phyloP scores from a whole-genome alignment of 1,139 yeast species.

The Hyphopichia pseudoburtonii region DNA sequence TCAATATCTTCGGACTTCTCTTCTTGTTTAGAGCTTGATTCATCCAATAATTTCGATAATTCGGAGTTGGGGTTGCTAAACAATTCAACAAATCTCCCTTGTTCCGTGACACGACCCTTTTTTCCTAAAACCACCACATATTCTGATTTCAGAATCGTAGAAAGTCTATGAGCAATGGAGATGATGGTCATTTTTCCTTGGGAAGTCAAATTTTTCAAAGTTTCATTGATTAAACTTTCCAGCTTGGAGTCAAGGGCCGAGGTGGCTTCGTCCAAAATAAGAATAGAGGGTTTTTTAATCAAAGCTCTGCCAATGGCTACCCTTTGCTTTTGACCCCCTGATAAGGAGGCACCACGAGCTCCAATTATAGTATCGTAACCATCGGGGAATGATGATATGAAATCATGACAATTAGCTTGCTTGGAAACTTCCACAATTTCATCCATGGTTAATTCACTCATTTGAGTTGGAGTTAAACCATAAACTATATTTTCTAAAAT shows the following conservation, averaged over 20 bases:
- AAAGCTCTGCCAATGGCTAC: slow-evolving; percentile 85
- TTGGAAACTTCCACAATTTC: slow-evolving; percentile 43
- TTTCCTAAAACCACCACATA: slow-evolving; percentile 58
- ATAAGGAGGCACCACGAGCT: slow-evolving; percentile 56
- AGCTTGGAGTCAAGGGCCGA: slow-evolving; percentile 76
- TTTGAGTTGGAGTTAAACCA: slow-evolving; percentile 61
- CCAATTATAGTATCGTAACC: slow-evolving; percentile 56
- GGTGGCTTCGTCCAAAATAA: slow-evolving; percentile 76
- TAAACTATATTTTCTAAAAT: slow-evolving; percentile 78
- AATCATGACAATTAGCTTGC: slow-evolving; percentile 59
- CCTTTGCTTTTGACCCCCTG: slow-evolving; percentile 91
- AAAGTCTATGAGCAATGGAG: slow-evolving; percentile 88
- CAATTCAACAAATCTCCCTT: slow-evolving; percentile 42
- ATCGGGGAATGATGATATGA: slow-evolving; percentile 50
- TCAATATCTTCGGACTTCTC: slow-evolving; percentile 23
- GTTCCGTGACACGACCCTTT: slow-evolving; percentile 42
- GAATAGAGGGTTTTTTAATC: slow-evolving; percentile 59
- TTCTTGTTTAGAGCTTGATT: slow-evolving; percentile 26
- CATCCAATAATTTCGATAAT: slow-evolving; percentile 44
- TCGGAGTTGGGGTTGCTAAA: slow-evolving; percentile 45
- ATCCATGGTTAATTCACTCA: slow-evolving; percentile 37
- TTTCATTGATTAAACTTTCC: slow-evolving; percentile 65
- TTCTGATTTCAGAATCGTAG: slow-evolving; percentile 63
- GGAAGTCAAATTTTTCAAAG: slow-evolving; percentile 50
- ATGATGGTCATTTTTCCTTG: slow-evolving; percentile 77